phyloP scores from a whole-genome alignment of 306 rosid genomes.

The Dalbergia cultrata region DNA sequence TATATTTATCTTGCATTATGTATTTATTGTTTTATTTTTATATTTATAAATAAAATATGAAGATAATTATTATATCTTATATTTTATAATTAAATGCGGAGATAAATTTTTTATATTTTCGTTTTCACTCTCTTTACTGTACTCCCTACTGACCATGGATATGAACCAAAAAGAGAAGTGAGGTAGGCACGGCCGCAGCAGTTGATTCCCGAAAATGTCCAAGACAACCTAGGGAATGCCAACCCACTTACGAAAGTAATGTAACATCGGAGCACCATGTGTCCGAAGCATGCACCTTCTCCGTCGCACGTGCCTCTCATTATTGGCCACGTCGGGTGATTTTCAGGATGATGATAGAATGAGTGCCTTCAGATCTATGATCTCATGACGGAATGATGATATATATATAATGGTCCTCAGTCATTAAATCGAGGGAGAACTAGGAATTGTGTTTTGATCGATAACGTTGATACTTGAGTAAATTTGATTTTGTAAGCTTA shows the following conservation, averaged over 20 bases:
- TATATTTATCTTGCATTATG: no score
- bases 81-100: no score
- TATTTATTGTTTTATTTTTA: no score
- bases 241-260: not conserved
- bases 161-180: not conserved
- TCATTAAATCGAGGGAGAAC: not conserved
- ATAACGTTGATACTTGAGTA: no score
- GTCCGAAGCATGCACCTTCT: constrained; percentile 35
- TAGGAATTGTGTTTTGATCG: no score
- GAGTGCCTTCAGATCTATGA: constrained; percentile 48
- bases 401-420: no score
- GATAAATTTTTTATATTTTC: no score
- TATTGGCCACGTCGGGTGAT: constrained; percentile 51
- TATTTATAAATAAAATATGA: no score
- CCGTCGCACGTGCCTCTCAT: constrained; percentile 61
- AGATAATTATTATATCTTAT: no score
- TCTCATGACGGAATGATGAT: not conserved
- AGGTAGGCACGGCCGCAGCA: not conserved
- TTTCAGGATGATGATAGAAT: constrained; percentile 1
- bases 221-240: constrained; percentile 19
- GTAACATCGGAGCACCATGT: constrained; percentile 26
- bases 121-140: no score
- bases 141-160: rapidly evolving
- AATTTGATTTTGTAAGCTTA: no score
- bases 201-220: constrained; percentile 41